Evolutionary conservation across 768 basidiomycete genomes (phyloP), one percentile per base, ranked within the genome.

Genomic region (Serendipita indica): DNA sequence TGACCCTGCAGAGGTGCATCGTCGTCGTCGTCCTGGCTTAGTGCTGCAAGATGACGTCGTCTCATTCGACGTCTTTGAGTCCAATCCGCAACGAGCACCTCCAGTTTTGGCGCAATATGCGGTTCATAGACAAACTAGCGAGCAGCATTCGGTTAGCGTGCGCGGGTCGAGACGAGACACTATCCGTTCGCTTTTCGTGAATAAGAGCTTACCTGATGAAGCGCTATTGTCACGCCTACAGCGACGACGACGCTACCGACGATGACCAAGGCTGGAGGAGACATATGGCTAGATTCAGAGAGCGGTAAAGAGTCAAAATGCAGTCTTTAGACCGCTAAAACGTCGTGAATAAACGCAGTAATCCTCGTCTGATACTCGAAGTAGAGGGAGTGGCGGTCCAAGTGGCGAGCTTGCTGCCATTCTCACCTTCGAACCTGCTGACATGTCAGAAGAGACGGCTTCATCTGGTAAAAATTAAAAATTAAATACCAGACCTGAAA

Each of bases 81-180:
- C 64, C 67, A 71, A 25, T 65, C 64, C 63, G 73, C 70, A 1
- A 67, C 67, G 69, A 72, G 72, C 56, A 67, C 70, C 71, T 81
- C 82, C 28, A 85, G 43, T 39, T 71, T 73, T 0, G 82, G 83
- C 18, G 81, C 81, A 60, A 85, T 75, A 60, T 83, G 82, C 7
- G 83, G 83, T 62, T 82, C 82, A 60, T 83, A 84, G 28, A 86
- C 77, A 58, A 80, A 79, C 83, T 86, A 60, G 54, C 18, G 30
- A 35, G 16, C 16, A 12, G 22, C 20, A 54, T 54, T 37, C 25
- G 20, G 33, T 27, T n/a, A 30, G 33, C 12, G 32, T 1, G 13
- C 2, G 16, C 13, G 3, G 22, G 28, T 16, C 10, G 6, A 30
- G 22, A 22, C 58, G 30, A 18, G 46, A 57, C 57, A 61, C 57